phyloP scores from a whole-genome alignment of 306 rosid genomes.

The Glycyrrhiza uralensis region DNA sequence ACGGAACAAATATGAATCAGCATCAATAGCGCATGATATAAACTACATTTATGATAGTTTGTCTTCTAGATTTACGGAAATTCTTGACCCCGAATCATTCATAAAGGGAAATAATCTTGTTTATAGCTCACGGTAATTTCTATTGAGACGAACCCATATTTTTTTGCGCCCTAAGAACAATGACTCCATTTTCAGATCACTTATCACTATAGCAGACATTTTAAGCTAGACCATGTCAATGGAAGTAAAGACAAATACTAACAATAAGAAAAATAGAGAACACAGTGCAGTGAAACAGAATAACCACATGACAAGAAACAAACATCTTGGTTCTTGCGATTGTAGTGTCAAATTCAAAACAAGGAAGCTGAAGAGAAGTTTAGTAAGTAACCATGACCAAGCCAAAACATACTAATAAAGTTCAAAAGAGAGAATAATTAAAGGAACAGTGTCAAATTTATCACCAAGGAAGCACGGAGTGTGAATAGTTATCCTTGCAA shows the following conservation, averaged over 20 bases:
- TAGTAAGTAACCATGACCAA: not conserved
- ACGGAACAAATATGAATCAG: slow-evolving; percentile 1
- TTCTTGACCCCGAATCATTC: not conserved
- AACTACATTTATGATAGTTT: not conserved
- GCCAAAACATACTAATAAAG: not conserved
- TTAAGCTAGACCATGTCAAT: not conserved
- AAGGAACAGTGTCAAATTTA: not conserved
- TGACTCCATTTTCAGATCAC: not conserved
- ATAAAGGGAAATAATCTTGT: not conserved
- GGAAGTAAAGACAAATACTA: not conserved
- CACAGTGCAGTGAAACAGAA: not conserved
- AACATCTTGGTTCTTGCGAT: not conserved
- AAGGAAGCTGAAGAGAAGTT: not conserved
- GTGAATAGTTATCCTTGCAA: not conserved
- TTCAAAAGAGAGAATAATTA: not conserved
- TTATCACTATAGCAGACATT: not conserved
- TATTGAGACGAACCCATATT: not conserved
- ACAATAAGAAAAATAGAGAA: not conserved
- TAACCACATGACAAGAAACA: not conserved
- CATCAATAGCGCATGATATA: not conserved
- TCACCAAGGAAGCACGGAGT: not conserved
- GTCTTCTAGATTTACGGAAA: not conserved
- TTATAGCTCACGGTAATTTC: not conserved
- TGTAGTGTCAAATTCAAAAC: not conserved
- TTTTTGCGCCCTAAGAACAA: not conserved